Evolutionary conservation across 2,329 filamentous ascomycete species (phyloP).

Genomic region (Ophiocordyceps sinensis): DNA sequence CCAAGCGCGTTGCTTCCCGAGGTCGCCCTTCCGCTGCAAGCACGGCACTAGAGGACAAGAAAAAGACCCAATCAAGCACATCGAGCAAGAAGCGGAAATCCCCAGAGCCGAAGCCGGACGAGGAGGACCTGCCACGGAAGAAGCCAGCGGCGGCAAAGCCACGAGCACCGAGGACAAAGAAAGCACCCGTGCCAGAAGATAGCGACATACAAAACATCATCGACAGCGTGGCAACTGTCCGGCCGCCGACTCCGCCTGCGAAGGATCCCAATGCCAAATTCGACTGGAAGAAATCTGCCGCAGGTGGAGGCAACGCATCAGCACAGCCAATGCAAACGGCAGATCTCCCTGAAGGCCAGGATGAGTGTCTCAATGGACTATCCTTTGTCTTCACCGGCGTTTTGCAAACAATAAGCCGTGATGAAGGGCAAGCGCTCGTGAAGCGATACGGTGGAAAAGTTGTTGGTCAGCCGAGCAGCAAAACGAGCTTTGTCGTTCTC

Average conservation of each 20-base stretch:
- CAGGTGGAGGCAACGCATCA: slow-evolving; percentile 45
- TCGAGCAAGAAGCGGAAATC: slow-evolving; percentile 43
- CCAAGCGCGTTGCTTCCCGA: slow-evolving; percentile 40
- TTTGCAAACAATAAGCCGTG: slow-evolving; percentile 63
- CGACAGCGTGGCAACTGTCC: slow-evolving; percentile 70
- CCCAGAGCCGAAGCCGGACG: slow-evolving; percentile 36
- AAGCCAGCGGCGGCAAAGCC: slow-evolving; percentile 43
- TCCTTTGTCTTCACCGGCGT: slow-evolving; percentile 94
- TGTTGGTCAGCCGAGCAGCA: slow-evolving; percentile 70
- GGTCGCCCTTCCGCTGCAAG: slow-evolving; percentile 13
- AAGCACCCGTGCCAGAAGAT: slow-evolving; percentile 51
- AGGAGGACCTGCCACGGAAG: slow-evolving; percentile 41
- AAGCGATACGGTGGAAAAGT: slow-evolving; percentile 93
- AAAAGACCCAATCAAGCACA: slow-evolving; percentile 16
- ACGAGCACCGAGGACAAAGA: slow-evolving; percentile 46
- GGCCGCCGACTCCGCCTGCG: slow-evolving; percentile 70
- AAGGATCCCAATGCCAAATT: slow-evolving; percentile 61
- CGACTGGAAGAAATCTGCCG: slow-evolving; percentile 52
- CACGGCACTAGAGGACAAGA: slow-evolving; percentile 8
- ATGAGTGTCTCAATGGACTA: slow-evolving; percentile 80
- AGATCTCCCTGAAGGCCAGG: slow-evolving; percentile 68
- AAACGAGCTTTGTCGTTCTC: slow-evolving; percentile 87
- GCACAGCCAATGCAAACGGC: slow-evolving; percentile 45
- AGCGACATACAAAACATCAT: slow-evolving; percentile 67
- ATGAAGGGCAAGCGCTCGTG: slow-evolving; percentile 72